Base-by-base conservation (phyloP, 2,329 filamentous ascomycete species). In the Sordariomycetes sp. region DNA sequence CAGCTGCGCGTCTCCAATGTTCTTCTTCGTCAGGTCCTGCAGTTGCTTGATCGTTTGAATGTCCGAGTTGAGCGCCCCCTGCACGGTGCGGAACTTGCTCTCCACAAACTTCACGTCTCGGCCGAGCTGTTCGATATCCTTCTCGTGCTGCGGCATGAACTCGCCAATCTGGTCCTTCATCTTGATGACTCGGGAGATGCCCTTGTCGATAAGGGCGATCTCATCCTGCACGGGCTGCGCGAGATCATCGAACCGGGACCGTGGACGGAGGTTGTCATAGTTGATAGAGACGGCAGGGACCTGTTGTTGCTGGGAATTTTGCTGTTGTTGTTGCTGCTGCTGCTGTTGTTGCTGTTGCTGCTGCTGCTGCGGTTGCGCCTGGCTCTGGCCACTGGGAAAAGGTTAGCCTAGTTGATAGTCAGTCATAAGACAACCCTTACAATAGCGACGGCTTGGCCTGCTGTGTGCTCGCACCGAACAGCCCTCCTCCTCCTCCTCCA, bases 181-280 rank as follows among this genome's bases (percentile, higher is more conserved):
- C 38, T 72, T 70, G 49, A 94, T 87, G 52, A 92, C 86, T 35
- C 72, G 70, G 47, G 86, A 75, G 46, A 98, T 90, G 43, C 81
- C 76, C 38, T 75, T 73, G 57, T 98, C 90, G 42, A 94, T 76
- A 8, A 69, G 61, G 41, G 85, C 76, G 41, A 98, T 83, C 44
- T 86, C 65, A 41, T 78, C 75, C 51, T 94, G 86, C 12, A 94
- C 66, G 20, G 85, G 77, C 44, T 90, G 82, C 39, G 84, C 77
- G 19, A 94, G 79, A 56, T 94, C 90, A 52, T 87, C 86, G 64
- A 92, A 95, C 41, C 92, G 85, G 4, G 87, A 94, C 1, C 88
- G 94, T 12, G 83, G 82, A 34, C 86, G 78, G 39, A 96, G 67
- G 51, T 84, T 85, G 46, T 75, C 75, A 34, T 84, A 61, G 56